Evolutionary conservation across 192 early-diverging fungal species (phyloP).

Genomic region (Coemansia sp.): DNA sequence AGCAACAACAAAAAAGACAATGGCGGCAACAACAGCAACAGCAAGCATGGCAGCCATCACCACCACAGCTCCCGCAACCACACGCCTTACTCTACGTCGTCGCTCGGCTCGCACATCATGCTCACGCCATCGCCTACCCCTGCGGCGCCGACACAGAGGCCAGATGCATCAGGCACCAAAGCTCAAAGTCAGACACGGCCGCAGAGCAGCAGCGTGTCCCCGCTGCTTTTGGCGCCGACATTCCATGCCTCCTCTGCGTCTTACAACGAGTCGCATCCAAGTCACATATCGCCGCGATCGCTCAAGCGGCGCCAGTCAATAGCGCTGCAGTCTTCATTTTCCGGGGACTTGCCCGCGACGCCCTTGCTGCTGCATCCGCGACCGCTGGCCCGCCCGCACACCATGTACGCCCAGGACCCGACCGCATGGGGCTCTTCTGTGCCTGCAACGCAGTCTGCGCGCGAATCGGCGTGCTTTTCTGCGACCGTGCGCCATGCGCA

Average conservation of each 20-base stretch:
- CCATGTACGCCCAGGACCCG: neutral
- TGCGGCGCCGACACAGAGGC: neutral
- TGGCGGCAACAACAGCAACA: too few species aligned
- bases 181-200: neutral
- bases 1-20: too few species aligned
- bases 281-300: slow-evolving; percentile 15
- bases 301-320: slow-evolving; percentile 40
- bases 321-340: slow-evolving; percentile 40
- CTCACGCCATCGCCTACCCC: slow-evolving; percentile 25
- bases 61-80: neutral
- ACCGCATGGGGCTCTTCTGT: neutral
- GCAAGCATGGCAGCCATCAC: neutral
- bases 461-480: neutral
- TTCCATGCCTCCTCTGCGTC: neutral
- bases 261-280: neutral
- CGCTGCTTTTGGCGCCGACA: slow-evolving; percentile 10
- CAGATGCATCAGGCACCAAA: neutral
- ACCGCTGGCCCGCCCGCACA: slow-evolving; percentile 4
- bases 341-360: slow-evolving; percentile 21
- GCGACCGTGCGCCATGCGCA: slow-evolving; percentile 7
- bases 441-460: too few species aligned
- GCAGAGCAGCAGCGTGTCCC: neutral
- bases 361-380: neutral
- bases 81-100: slow-evolving; percentile 5
- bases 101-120: slow-evolving; percentile 10